Evolutionary conservation across 2,329 filamentous ascomycete genomes (phyloP).

Genomic region (Cordyceps cateniannulata): DNA sequence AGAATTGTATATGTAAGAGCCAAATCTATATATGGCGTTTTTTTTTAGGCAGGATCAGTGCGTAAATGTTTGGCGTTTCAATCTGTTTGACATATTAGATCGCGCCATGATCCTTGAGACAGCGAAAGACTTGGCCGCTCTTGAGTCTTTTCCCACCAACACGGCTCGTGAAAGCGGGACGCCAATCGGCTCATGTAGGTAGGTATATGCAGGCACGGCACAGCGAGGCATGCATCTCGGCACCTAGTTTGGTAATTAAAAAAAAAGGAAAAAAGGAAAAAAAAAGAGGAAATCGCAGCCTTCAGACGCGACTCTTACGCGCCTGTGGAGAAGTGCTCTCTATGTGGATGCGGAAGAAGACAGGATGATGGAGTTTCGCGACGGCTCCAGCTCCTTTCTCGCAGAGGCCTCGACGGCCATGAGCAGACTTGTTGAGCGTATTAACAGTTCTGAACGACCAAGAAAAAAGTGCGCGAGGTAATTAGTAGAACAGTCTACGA

Average conservation of each 20-base stretch:
- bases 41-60: not conserved
- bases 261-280: too few relatives aligned
- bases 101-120: not conserved
- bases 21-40: not conserved
- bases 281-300: too few relatives aligned
- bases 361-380: constrained; percentile 6
- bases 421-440: constrained; percentile 8
- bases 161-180: not conserved
- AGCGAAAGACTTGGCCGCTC: not conserved
- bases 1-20: not conserved
- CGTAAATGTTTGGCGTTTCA: not conserved
- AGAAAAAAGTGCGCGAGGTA: not conserved
- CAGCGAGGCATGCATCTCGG: too few relatives aligned
- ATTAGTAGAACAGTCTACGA: not conserved
- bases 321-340: not conserved
- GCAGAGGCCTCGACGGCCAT: constrained; percentile 7
- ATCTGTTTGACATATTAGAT: not conserved
- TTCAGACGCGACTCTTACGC: not conserved
- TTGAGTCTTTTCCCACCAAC: not conserved
- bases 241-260: too few relatives aligned
- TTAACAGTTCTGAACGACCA: not conserved
- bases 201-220: too few relatives aligned
- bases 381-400: not conserved
- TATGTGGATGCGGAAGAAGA: not conserved
- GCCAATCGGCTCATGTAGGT: not conserved